phyloP scores from a whole-genome alignment of 352 stramenopile species.

The Peronosclerospora sorghi region DNA sequence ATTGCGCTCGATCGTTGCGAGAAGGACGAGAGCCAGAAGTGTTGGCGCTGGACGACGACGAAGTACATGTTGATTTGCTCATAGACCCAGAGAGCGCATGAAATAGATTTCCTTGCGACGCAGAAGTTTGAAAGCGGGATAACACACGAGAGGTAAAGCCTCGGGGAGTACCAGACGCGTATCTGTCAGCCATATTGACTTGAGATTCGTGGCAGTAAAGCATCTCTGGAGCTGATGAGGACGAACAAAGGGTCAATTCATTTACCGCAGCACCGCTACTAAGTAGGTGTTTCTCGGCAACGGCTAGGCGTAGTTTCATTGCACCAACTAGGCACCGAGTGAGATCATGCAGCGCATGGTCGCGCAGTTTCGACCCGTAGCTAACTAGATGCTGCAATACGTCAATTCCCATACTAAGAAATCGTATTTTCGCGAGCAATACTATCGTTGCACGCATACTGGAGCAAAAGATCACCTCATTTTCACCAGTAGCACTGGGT shows the following conservation, averaged over 20 bases:
- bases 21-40: constrained; percentile 5
- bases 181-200: constrained; percentile 2
- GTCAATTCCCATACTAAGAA: constrained; percentile 63
- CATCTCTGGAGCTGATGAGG: constrained; percentile 16
- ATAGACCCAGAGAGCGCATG: constrained; percentile 35
- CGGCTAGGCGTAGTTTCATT: constrained; percentile 35
- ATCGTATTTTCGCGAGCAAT: constrained; percentile 53
- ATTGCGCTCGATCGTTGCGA: constrained; percentile 19
- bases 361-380: constrained; percentile 39
- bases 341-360: constrained; percentile 35
- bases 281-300: constrained; percentile 51
- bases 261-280: constrained; percentile 4
- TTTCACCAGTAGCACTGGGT: constrained; percentile 1
- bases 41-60: constrained; percentile 1
- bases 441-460: constrained; percentile 19
- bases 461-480: constrained; percentile 8
- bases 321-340: constrained; percentile 51
- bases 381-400: constrained; percentile 56
- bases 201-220: constrained; percentile 11
- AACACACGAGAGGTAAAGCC: constrained; percentile 66
- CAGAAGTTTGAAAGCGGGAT: constrained; percentile 49
- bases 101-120: constrained; percentile 47
- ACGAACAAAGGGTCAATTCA: constrained; percentile 16
- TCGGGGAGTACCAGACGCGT: constrained; percentile 10
- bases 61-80: constrained; percentile 10